These are phyloP conservation scores for Ustilago shanxiensis DNA, from an alignment of 1,284 basidiomycete genomes.

Conservation along the genomic window DNA sequence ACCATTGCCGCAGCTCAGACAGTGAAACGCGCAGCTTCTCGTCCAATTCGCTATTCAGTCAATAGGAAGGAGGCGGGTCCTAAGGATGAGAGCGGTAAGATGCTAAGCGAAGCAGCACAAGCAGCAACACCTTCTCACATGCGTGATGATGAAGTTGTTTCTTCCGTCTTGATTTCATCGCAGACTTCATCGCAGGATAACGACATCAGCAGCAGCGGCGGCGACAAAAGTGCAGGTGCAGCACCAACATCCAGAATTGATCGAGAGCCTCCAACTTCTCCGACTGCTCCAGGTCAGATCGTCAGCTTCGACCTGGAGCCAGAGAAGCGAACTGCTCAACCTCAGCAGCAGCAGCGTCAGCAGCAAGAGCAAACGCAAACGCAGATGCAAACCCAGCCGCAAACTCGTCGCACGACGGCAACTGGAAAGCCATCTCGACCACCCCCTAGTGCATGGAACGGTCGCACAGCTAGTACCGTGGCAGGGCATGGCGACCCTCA, in stretches of 20 bases:
- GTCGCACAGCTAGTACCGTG: conserved; percentile 3
- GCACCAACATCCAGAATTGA: background rate
- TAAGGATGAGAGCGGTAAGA: background rate
- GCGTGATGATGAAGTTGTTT: background rate
- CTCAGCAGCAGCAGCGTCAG: background rate
- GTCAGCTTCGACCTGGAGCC: conserved; percentile 16
- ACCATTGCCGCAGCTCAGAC: conserved; percentile 7
- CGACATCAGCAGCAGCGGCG: background rate
- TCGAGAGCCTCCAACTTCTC: background rate
- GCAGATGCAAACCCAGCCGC: background rate
- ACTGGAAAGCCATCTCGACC: conserved; percentile 13
- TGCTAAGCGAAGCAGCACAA: background rate
- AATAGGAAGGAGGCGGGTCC: conserved; percentile 12
- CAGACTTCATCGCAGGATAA: background rate
- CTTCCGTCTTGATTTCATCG: background rate
- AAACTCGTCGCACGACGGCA: conserved; percentile 8
- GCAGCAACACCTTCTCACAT: background rate
- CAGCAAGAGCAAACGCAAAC: too few relatives aligned
- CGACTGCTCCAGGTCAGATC: conserved; percentile 3
- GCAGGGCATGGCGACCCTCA: background rate
- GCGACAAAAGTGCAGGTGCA: background rate
- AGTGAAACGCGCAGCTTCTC: conserved; percentile 3
- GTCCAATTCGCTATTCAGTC: conserved; percentile 12
- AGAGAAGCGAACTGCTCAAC: background rate
- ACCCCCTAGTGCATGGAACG: conserved; percentile 28